Conservation (phyloP, 2,329 filamentous ascomycete species). For the Neospermospora avenae region DNA sequence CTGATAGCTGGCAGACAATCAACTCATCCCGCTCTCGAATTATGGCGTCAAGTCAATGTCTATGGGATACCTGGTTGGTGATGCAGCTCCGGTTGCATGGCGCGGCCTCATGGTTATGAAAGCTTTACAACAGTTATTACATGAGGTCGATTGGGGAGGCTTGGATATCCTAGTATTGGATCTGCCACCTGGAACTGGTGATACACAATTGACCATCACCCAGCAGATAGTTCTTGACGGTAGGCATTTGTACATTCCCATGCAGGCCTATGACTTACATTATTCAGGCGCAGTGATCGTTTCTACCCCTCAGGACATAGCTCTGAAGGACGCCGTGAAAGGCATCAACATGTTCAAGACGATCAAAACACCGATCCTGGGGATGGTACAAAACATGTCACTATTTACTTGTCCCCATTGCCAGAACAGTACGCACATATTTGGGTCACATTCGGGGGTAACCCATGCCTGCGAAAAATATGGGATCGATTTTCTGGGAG, state of each 20-base stretch:
- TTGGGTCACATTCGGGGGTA: slow-evolving; percentile 65
- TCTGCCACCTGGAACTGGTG: slow-evolving; percentile 89
- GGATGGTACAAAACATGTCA: slow-evolving; percentile 91
- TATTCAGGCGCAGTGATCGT: slow-evolving; percentile 72
- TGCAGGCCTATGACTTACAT: slow-evolving; percentile 11
- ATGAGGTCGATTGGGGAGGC: slow-evolving; percentile 90
- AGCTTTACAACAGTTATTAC: slow-evolving; percentile 88
- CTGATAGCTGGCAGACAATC: slow-evolving; percentile 56
- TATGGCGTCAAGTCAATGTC: slow-evolving; percentile 98
- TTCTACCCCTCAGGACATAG: slow-evolving; percentile 90
- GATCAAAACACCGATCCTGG: slow-evolving; percentile 69
- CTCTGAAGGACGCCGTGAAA: slow-evolving; percentile 86
- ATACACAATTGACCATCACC: slow-evolving; percentile 94
- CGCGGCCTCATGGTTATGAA: slow-evolving; percentile 97
- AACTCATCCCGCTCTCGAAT: slow-evolving; percentile 82
- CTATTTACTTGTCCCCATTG: slow-evolving; percentile 80
- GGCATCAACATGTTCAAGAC: slow-evolving; percentile 92
- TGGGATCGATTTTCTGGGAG: slow-evolving; percentile 75
- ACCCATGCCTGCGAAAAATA: slow-evolving; percentile 66
- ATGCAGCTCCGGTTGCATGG: slow-evolving; percentile 86
- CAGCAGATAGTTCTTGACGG: slow-evolving; percentile 91
- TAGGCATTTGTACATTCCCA: slow-evolving; percentile 35
- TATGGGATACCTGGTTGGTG: slow-evolving; percentile 87
- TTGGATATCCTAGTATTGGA: slow-evolving; percentile 88
- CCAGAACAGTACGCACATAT: slow-evolving; percentile 69